A percentile compares a stretch with the other conserved stretches of the same genome.
Conservation (phyloP, 768 basidiomycete species). For the Mycena polygramma region DNA sequence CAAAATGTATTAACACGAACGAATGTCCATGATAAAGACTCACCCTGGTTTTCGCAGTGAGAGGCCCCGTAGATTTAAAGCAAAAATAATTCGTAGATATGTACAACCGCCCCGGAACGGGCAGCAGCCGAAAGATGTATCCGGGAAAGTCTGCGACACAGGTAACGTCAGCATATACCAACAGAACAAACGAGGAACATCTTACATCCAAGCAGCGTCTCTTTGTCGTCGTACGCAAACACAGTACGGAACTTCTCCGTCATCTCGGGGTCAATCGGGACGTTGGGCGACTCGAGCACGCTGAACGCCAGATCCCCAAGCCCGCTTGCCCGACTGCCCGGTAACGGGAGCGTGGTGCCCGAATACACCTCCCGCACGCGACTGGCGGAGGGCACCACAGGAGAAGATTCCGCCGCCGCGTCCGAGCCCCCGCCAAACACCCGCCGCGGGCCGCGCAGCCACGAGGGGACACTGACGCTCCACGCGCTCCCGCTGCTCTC, state of each 20-base stretch:
- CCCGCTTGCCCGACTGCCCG: slow-evolving; percentile 53
- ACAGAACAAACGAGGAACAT: slow-evolving; percentile 38
- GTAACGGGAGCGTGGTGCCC: slow-evolving; percentile 43
- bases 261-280: slow-evolving; percentile 70
- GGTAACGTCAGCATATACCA: slow-evolving; percentile 24
- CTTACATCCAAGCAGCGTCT: slow-evolving; percentile 90
- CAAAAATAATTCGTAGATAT: slow-evolving; percentile 95
- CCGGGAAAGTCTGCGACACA: slow-evolving; percentile 86
- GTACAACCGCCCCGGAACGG: slow-evolving; percentile 88
- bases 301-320: slow-evolving; percentile 81
- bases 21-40: slow-evolving; percentile 41
- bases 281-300: slow-evolving; percentile 81
- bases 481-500: slow-evolving; percentile 62
- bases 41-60: slow-evolving; percentile 87
- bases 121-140: slow-evolving; percentile 91
- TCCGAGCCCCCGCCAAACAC: slow-evolving; percentile 50
- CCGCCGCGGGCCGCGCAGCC: slow-evolving; percentile 69
- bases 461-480: slow-evolving; percentile 79
- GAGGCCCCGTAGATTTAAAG: slow-evolving; percentile 90
- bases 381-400: slow-evolving; percentile 43
- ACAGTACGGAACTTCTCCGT: slow-evolving; percentile 81
- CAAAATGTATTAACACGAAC: slow-evolving; percentile 15
- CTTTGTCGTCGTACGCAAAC: slow-evolving; percentile 93
- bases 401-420: slow-evolving; percentile 43
- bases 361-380: slow-evolving; percentile 75